A percentile compares a stretch with the other conserved stretches of the same genome.
These are phyloP conservation scores for Malus orientalis DNA, from an alignment of 306 rosid species.

Conservation along the genomic window DNA sequence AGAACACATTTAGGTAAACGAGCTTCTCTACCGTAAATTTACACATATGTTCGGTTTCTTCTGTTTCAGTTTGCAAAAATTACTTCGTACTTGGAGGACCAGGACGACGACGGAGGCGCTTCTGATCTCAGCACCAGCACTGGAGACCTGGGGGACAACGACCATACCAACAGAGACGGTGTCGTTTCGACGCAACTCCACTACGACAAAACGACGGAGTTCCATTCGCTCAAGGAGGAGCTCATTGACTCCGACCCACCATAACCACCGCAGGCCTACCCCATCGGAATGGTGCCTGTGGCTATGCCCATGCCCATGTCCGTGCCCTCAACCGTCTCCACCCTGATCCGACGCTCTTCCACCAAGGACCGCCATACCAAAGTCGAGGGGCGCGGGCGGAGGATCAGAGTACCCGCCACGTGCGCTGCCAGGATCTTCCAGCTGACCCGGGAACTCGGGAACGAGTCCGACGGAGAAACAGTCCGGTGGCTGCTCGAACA, in stretches of 20 bases:
- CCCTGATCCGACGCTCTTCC: conserved; percentile 20
- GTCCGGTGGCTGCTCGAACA: conserved; percentile 46
- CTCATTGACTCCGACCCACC: conserved; percentile 26
- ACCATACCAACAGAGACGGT: background rate
- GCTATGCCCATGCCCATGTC: conserved; percentile 9
- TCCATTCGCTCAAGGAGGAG: conserved; percentile 27
- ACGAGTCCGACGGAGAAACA: conserved; percentile 46
- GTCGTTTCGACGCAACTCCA: background rate
- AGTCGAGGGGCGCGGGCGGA: conserved; percentile 43
- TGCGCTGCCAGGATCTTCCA: conserved; percentile 48
- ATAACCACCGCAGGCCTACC: background rate
- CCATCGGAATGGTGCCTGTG: conserved; percentile 20
- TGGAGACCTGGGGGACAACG: conserved; percentile 13
- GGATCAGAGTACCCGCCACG: conserved; percentile 48
- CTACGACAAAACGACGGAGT: background rate
- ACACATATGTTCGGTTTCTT: background rate
- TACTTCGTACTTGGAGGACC: conserved; percentile 28
- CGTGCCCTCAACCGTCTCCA: background rate
- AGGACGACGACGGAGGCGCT: conserved; percentile 21
- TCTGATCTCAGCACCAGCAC: conserved; percentile 40
- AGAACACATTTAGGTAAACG: no score
- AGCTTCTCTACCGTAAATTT: no score
- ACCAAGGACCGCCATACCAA: conserved; percentile 49
- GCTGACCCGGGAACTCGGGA: conserved; percentile 38
- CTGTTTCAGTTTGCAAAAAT: background rate